phyloP scores from a whole-genome alignment of 2,329 filamentous ascomycete species.

The Cordyceps cicadae region DNA sequence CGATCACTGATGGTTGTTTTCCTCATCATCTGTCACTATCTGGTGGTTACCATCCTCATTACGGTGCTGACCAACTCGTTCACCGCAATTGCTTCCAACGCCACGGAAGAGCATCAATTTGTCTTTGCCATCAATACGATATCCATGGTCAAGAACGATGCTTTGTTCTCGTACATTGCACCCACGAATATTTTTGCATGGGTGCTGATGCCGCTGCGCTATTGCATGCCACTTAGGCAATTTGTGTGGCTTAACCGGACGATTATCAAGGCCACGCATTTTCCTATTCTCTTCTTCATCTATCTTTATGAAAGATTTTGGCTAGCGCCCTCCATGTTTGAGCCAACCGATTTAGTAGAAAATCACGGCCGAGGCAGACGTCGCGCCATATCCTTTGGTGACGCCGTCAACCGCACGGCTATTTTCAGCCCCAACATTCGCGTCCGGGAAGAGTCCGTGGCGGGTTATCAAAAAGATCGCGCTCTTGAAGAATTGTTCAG shows the following conservation, averaged over 20 bases:
- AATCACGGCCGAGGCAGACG: constrained; percentile 46
- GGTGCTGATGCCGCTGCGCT: constrained; percentile 76
- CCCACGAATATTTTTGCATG: constrained; percentile 88
- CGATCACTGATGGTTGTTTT: constrained; percentile 71
- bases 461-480: constrained; percentile 81
- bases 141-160: constrained; percentile 97
- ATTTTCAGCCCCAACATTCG: constrained; percentile 67
- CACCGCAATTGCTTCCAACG: constrained; percentile 89
- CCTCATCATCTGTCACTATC: constrained; percentile 89
- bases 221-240: constrained; percentile 66
- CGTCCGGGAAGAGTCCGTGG: constrained; percentile 76
- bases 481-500: constrained; percentile 89
- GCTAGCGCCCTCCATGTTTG: constrained; percentile 66
- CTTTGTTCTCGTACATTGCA: constrained; percentile 86
- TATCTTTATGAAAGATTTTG: constrained; percentile 79
- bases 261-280: constrained; percentile 84
- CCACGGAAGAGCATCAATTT: constrained; percentile 86
- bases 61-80: constrained; percentile 96
- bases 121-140: constrained; percentile 95
- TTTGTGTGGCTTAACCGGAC: constrained; percentile 85
- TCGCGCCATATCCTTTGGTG: constrained; percentile 47
- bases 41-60: constrained; percentile 88
- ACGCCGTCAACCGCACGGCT: constrained; percentile 46
- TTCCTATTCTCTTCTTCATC: constrained; percentile 78
- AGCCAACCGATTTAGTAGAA: constrained; percentile 80